phyloP scores from a whole-genome alignment of 225 moss, liverwort and hornwort genomes.

The Antitrichia curtipendula region DNA sequence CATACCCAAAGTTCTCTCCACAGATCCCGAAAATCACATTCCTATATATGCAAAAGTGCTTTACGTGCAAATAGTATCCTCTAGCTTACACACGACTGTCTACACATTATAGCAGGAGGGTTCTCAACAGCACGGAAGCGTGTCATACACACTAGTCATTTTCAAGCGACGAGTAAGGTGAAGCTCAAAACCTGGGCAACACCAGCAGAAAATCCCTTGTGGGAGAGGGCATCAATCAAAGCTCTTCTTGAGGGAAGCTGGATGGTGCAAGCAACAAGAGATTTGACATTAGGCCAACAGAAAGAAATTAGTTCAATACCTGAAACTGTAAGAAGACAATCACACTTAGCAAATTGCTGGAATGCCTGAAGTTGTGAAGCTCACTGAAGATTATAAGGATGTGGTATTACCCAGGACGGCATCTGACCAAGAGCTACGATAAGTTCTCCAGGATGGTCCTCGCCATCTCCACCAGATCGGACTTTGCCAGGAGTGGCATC shows the following conservation, averaged over 20 bases:
- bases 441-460: constrained; percentile 85
- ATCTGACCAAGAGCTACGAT: constrained; percentile 61
- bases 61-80: neutral
- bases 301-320: neutral
- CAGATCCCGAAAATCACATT: neutral
- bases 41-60: neutral
- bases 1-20: neutral
- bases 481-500: constrained; percentile 98
- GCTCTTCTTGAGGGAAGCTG: constrained; percentile 58
- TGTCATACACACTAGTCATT: neutral
- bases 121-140: neutral
- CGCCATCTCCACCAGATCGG: constrained; percentile 75
- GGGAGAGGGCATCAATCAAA: constrained; percentile 56
- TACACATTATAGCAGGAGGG: neutral
- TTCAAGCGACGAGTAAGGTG: neutral
- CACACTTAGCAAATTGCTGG: neutral
- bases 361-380: neutral
- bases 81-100: neutral
- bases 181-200: constrained; percentile 56
- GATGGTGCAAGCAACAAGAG: constrained; percentile 13
- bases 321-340: neutral
- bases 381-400: neutral
- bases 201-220: constrained; percentile 69
- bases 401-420: constrained; percentile 45
- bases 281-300: neutral